Percentiles rank a stretch among this genome's conserved stretches.
These are phyloP conservation scores for Aspergillus sp. DNA, from an alignment of 2,329 filamentous ascomycete species.

Conservation along the genomic window DNA sequence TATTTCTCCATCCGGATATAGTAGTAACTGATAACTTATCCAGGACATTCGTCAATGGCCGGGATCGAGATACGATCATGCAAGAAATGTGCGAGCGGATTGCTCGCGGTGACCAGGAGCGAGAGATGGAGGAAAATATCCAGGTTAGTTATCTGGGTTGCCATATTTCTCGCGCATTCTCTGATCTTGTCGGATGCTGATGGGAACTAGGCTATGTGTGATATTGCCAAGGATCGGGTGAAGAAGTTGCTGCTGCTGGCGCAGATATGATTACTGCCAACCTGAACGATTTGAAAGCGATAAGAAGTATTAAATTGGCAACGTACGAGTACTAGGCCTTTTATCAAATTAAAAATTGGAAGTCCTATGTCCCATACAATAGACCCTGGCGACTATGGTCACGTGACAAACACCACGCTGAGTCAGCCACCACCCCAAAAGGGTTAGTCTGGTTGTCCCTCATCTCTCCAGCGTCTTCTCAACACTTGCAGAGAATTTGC, in stretches of 20 bases:
- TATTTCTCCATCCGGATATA: slow-evolving; percentile 15
- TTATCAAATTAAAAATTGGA: too few relatives aligned
- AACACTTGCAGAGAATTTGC: too few relatives aligned
- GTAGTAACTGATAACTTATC: background rate
- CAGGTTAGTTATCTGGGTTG: slow-evolving; percentile 46
- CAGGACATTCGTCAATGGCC: slow-evolving; percentile 78
- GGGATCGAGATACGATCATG: slow-evolving; percentile 66
- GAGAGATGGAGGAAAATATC: slow-evolving; percentile 66
- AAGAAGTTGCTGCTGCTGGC: slow-evolving; percentile 46
- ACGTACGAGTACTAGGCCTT: too few relatives aligned
- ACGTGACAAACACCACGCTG: too few relatives aligned
- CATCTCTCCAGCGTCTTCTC: too few relatives aligned
- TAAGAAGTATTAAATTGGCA: too few relatives aligned
- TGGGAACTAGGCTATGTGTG: slow-evolving; percentile 67
- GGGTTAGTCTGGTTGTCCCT: too few relatives aligned
- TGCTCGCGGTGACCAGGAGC: slow-evolving; percentile 53
- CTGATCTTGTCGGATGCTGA: background rate
- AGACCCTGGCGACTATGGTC: too few relatives aligned
- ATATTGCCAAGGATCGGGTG: slow-evolving; percentile 76
- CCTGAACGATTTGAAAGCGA: too few relatives aligned
- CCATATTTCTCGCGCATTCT: too few relatives aligned
- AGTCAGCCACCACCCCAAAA: too few relatives aligned
- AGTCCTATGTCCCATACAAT: too few relatives aligned
- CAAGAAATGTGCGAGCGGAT: slow-evolving; percentile 72
- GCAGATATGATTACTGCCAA: background rate